Base-by-base conservation (phyloP, 768 basidiomycete species). In the Suillus bovinus region DNA sequence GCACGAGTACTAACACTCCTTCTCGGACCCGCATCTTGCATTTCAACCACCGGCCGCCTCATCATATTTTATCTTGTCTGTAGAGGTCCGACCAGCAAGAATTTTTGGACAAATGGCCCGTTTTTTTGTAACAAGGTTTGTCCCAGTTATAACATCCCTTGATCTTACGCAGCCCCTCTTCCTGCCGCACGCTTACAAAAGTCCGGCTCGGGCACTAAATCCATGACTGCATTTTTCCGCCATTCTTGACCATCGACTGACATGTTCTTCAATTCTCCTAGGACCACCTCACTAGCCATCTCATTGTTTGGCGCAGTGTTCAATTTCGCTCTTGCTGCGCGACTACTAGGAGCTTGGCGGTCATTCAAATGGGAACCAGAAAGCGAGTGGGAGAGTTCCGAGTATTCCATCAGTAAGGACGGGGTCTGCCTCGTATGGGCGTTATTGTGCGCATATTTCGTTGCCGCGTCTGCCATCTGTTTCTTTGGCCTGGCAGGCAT, bases 401-500 rank as follows among this genome's bases (percentile, higher is more conserved):
- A 72, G 11, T 78, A 79, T 63, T 71, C 76, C 5, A 74, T 81
- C 70, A 74, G 73, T 20, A 74, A 75, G 61, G 79, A 83, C 58
- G 75, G 74, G 33, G 74, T 80, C n/a, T 71, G 76, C 41, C 72
- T 83, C 58, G 69, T 90, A 31, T 90, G 87, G 77, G 85, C 78
- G 11, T 79, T 93, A 49, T 78, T 89, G 34, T 84, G 81, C 33
- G 74, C 83, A 24, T 91, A 93, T 72, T 88, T 92, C 68, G 78
- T 82, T 8, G 82, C 85, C 0, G 87, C 88, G 8, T 82, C 87
- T 1, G 73, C 82, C 13, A 86, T 91, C 9, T 89, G 84, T 65
- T 73, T 81, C 7, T 76, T 91, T 1, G 91, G 91, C 22, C 77
- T 93, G 59, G 71, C 79, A 16, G 91, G 91, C n/a, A 82, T 90